These are phyloP conservation scores for Stemphylium vesicarium DNA, from an alignment of 2,329 filamentous ascomycete species.

Conservation along the genomic window DNA sequence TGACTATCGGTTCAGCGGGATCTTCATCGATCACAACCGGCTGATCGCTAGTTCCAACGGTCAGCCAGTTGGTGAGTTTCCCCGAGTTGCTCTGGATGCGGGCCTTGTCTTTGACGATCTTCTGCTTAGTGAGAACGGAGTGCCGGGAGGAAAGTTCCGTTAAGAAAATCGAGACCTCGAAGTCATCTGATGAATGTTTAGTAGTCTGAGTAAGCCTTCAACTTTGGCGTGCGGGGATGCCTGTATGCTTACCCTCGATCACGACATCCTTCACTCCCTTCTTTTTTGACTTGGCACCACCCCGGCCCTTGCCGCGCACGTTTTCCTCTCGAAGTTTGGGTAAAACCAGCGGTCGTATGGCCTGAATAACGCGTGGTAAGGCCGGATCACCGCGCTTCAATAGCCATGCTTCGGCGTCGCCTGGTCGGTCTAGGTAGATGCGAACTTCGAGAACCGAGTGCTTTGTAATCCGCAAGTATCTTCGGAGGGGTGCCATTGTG, in stretches of 20 bases:
- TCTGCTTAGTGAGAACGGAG: constrained; percentile 84
- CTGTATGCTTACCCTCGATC: constrained; percentile 67
- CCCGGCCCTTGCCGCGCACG: constrained; percentile 67
- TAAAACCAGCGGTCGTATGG: constrained; percentile 82
- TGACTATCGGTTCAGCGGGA: constrained; percentile 55
- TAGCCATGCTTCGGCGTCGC: constrained; percentile 82
- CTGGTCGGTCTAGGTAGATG: constrained; percentile 92
- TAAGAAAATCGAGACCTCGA: constrained; percentile 92
- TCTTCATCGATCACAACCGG: constrained; percentile 52
- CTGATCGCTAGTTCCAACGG: constrained; percentile 48
- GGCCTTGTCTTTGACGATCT: constrained; percentile 64
- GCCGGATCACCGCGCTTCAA: constrained; percentile 77
- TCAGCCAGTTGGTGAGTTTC: constrained; percentile 56
- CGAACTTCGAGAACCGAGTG: constrained; percentile 95
- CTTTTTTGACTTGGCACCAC: constrained; percentile 65
- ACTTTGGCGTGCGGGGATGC: neutral
- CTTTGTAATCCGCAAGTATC: constrained; percentile 90
- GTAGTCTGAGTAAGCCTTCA: constrained; percentile 18
- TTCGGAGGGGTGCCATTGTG: constrained; percentile 81
- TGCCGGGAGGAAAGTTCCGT: constrained; percentile 86
- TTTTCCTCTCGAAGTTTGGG: constrained; percentile 91
- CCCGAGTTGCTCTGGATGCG: constrained; percentile 54
- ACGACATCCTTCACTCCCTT: constrained; percentile 91
- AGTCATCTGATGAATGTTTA: constrained; percentile 72
- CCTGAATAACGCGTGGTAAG: constrained; percentile 81